Evolutionary conservation across 176 grass and related monocot genomes (phyloP), one percentile per base, ranked within the genome.

Genomic region (Otatea glauca): DNA sequence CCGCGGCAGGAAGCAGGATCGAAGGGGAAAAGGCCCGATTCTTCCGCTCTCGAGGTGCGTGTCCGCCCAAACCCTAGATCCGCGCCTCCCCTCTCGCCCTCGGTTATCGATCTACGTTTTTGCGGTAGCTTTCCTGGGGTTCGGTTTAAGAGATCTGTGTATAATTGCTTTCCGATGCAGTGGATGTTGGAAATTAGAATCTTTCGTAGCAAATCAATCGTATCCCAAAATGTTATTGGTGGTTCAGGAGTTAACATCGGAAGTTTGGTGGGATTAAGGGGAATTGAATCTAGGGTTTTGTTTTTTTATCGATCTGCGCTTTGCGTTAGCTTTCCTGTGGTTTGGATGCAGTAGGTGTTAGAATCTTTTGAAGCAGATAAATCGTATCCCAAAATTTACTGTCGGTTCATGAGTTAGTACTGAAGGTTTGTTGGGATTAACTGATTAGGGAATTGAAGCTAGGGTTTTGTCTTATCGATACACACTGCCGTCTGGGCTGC

Each of bases 41-140:
- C 70, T 23, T 64, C 58, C 5, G 58, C 81, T 65, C 44, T 48
- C 29, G 70, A 74, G 70, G 81, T 83, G 25, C 43, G 70, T 83
- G 38, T 21, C 16, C 6, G 25, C 56, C 27, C 70, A 14, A 25
- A 15, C 70, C 58, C 56, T 49, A 71, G 37, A 18, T 59, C 56
- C 18, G 4, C 7, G 0, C 8, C 24, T 13, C 39, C 17, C 38
- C n/a, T 9, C 51, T 59, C 14, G 9, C 42, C 62, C 18, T 47
- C 25, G 9, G 6, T 21, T 9, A 0, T n/a, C 2, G 56, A 64
- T 74, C 55, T 83, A 48, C 12, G 68, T 74, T 74, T 74, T 63
- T 15, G 42, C 41, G 41, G 4, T 39, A 7, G 54, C 15, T 73
- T 83, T 74, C 1, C 5, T 37, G 18, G 1, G 23, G 72, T 49